Evolutionary conservation across 2,329 filamentous ascomycete species (phyloP), one percentile per base, ranked within the genome.

Genomic region (Neopestalotiopsis clavispora): DNA sequence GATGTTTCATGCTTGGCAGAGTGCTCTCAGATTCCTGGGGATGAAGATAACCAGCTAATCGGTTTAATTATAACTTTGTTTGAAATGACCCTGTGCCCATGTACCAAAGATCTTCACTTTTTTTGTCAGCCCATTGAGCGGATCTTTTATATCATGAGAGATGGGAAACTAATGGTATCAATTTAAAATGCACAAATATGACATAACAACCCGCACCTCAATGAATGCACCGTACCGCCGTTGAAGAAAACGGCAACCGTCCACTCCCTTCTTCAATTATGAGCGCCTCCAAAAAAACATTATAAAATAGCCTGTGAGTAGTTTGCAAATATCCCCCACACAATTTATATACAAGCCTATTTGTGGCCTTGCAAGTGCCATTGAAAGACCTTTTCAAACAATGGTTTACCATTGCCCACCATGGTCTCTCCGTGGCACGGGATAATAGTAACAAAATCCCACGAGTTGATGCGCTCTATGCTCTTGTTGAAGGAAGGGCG

Each of bases 371-470:
- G 83, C 76, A 97, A 78, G 83, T 97, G 93, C 94, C 95, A 98
- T 75, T 87, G 87, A 81, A 97, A 94, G 13, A 97, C 85, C 79
- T 92, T 93, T 75, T 87, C 83, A 73, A 95, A 97, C 17, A 93
- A 84, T 12, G 86, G 87, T 85, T 97, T 97, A 10, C 88, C 94
- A 71, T 84, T 80, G 1, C 83, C 84, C 79, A 96, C 91, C 72
- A 98, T 90, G 17, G 93, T 91, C 82, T 99, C 96, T 9, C 96
- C 96, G 81, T 99, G 96, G 79, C 95, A 98, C 0, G 95, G 94
- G 69, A 99, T 90, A 65, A 98, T 85, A 52, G 90, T 90, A 72
- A 91, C 89, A 78, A 98, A 97, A 69, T 95, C 91, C 95, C 95
- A 99, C 67, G 80, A 78, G 66, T 90, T 84, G 71, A 98, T 95